phyloP scores from a whole-genome alignment of 495 filamentous ascomycete genomes.

The Immersiella caudata region DNA sequence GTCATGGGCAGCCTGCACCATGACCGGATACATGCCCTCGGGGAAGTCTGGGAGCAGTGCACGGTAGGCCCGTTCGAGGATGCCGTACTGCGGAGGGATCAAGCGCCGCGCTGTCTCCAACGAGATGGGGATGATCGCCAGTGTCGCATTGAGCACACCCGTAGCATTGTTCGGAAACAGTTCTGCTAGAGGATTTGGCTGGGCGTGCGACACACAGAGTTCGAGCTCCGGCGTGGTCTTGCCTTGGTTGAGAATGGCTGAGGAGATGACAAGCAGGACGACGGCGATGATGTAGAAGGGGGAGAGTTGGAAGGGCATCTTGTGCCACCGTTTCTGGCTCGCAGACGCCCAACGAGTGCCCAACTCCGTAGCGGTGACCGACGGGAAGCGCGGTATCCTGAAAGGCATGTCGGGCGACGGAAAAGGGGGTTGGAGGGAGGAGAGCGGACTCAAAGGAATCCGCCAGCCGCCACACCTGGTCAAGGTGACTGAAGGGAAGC shows the following conservation, averaged over 20 bases:
- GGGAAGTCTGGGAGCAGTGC: slow-evolving; percentile 44
- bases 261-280: slow-evolving; percentile 30
- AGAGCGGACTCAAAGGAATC: slow-evolving; percentile 20
- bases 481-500: background rate
- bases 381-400: slow-evolving; percentile 34
- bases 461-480: slow-evolving; percentile 24
- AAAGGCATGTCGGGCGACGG: slow-evolving; percentile 30
- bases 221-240: slow-evolving; percentile 21
- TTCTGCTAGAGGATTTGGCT: slow-evolving; percentile 40
- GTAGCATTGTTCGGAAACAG: slow-evolving; percentile 43
- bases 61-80: slow-evolving; percentile 45
- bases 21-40: slow-evolving; percentile 48
- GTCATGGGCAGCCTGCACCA: slow-evolving; percentile 49
- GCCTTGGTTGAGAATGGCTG: slow-evolving; percentile 30
- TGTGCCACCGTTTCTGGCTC: slow-evolving; percentile 25
- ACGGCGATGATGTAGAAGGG: slow-evolving; percentile 31
- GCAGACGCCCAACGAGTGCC: slow-evolving; percentile 27
- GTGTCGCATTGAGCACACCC: slow-evolving; percentile 47
- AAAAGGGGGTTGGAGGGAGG: slow-evolving; percentile 9
- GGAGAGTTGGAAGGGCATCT: slow-evolving; percentile 32
- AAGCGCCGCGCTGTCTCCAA: slow-evolving; percentile 37
- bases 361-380: slow-evolving; percentile 25
- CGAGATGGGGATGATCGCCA: slow-evolving; percentile 45
- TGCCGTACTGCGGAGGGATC: slow-evolving; percentile 42
- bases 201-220: slow-evolving; percentile 42